phyloP scores from a whole-genome alignment of 106 monocot species.

The Narthecium ossifragum region DNA sequence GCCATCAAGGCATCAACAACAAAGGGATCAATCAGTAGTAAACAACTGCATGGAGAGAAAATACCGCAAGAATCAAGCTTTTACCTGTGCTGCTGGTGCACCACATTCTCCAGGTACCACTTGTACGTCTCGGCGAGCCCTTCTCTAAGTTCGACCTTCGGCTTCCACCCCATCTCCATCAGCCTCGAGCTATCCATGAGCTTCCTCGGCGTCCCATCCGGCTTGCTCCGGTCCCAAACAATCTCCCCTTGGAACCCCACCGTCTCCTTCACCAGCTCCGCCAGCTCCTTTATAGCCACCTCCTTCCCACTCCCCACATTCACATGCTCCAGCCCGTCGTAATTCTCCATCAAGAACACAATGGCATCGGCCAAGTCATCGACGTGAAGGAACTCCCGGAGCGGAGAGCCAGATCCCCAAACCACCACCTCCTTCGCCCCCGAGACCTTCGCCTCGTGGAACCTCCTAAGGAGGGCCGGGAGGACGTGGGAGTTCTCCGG shows the following conservation, averaged over 20 bases:
- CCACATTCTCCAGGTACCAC: slow-evolving; percentile 81
- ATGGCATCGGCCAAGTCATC: slow-evolving; percentile 83
- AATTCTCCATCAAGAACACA: slow-evolving; percentile 79
- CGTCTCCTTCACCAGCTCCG: slow-evolving; percentile 85
- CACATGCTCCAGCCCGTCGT: slow-evolving; percentile 73
- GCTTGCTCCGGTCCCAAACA: slow-evolving; percentile 77
- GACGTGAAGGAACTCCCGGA: slow-evolving; percentile 91
- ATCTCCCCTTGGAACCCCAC: slow-evolving; percentile 74
- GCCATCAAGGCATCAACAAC: too few species aligned
- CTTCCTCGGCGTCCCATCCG: slow-evolving; percentile 91
- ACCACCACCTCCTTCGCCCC: slow-evolving; percentile 68
- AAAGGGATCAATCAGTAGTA: too few species aligned
- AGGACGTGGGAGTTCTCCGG: slow-evolving; percentile 96
- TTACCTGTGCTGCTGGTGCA: slow-evolving; percentile 13
- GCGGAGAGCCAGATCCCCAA: slow-evolving; percentile 82
- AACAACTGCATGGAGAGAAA: too few species aligned
- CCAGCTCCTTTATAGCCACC: slow-evolving; percentile 84
- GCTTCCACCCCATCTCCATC: slow-evolving; percentile 59
- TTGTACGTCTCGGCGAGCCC: slow-evolving; percentile 85
- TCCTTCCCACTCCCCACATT: slow-evolving; percentile 92
- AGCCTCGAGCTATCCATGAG: slow-evolving; percentile 90
- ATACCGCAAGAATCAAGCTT: too few species aligned
- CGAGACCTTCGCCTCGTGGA: slow-evolving; percentile 77
- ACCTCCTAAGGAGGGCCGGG: slow-evolving; percentile 71
- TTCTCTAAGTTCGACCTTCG: slow-evolving; percentile 58